Evolutionary conservation across 179 eudicot species (phyloP), one percentile per base, ranked within the genome.

Genomic region (Silene coronaria): DNA sequence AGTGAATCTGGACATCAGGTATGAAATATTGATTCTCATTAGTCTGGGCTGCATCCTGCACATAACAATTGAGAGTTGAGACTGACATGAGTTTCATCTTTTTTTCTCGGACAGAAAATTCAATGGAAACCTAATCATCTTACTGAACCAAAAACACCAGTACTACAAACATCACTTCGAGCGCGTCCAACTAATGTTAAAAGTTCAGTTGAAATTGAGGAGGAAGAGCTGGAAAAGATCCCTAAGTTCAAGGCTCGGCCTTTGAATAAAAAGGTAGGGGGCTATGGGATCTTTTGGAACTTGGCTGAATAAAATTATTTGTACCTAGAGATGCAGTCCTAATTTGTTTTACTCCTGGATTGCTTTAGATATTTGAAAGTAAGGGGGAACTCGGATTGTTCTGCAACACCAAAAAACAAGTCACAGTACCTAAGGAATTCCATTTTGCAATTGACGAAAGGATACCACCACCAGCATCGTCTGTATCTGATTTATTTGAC

Each of bases 161-260:
- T 79, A 76, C 97, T 95, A 63, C 95, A 89, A 80, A 93, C 99
- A n/a, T 86, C 90, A 71, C 69, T 93, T 21, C 88, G 99, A 83
- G 97, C 97, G 62, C 91, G 97, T 13, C 97, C 97, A n/a, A 79
- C 84, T 10, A 82, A 65, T 80, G 85, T 88, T 67, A 95, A 93
- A 79, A 92, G 83, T 72, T 85, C 91, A 3, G 86, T 86, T 73
- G 99, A 95, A 74, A 82, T 95, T 13, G 97, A 91, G 75, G 83
- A 81, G 78, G 93, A 95, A 82, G 88, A 87, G 79, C 89, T 95
- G 34, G 93, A 92, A 72, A 89, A 95, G 64, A 82, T 84, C 61
- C 97, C 97, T 0, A 88, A 86, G 70, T 92, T 95, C 84, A 92
- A 91, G 87, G 99, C 99, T 78, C 90, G 90, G 69, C 97, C 97